Evolutionary conservation across 2,329 filamentous ascomycete species (phyloP), one percentile per base, ranked within the genome.

Genomic region (Fusarium circinatum): DNA sequence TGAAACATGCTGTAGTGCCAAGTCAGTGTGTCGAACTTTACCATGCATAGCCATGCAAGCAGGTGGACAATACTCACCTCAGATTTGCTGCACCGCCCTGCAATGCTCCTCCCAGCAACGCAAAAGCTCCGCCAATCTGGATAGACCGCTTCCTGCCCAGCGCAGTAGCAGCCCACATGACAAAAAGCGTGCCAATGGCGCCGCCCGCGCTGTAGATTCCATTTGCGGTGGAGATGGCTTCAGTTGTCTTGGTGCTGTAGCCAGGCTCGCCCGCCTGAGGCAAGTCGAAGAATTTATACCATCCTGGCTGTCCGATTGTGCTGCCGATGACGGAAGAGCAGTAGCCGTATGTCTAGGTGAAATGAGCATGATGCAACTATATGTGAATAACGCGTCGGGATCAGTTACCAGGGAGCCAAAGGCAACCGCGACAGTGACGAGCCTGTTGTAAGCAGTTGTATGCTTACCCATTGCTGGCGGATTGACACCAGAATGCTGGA

Each of bases 301-400:
- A 88, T 71, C 85, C 85, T 15, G 86, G 85, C 70, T 88, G 85
- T 22, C 86, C 86, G 66, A 88, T 87, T 30, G 86, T 88, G 66
- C 84, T 86, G 39, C 83, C 81, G 41, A 88, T 87, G 30, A 87
- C 83, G 6, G 85, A 86, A 12, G 86, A 81, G 62, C 82, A 84
- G 71, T 87, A 88, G 28, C 86, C 86, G 69, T 87, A 88, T 9
- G 86, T 87, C 84, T 86, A 58, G 30, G 24, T 17, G 12, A 7
- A 4, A 20, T 54, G 1, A 66, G 65, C 11, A 39, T 24, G 6
- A n/a, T 26, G 8, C 1, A 44, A 1, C 13, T 14, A 1, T 4
- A 3, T 6, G 1, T 8, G 5, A 5, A 30, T 3, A 8, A 2
- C 7, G 41, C 3, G 4, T 11, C 3, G 1, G 15, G 2, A 3